Conservation (phyloP, 2,329 filamentous ascomycete species). For the Aspergillus pseudoglaucus region DNA sequence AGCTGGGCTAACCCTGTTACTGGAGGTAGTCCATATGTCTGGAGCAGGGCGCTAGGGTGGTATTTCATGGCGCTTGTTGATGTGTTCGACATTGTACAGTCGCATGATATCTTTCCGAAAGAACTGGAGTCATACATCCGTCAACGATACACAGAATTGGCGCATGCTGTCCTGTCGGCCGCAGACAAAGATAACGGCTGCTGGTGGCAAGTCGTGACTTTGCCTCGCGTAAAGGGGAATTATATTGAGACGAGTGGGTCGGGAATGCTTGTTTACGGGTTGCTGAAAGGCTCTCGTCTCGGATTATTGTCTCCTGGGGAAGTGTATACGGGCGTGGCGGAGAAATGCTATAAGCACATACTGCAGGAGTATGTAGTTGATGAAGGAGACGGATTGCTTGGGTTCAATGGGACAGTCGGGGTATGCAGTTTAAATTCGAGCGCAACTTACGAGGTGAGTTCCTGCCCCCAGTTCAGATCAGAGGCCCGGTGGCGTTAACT, state of each 20-base stretch:
- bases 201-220: conserved; percentile 56
- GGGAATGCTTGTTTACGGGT: conserved; percentile 52
- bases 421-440: conserved; percentile 48
- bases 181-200: conserved; percentile 42
- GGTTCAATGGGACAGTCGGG: conserved; percentile 47
- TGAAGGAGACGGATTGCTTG: conserved; percentile 44
- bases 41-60: conserved; percentile 52
- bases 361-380: conserved; percentile 42
- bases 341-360: conserved; percentile 41
- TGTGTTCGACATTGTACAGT: conserved; percentile 42
- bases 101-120: conserved; percentile 19
- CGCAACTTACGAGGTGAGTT: conserved; percentile 45
- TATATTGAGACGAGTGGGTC: conserved; percentile 56
- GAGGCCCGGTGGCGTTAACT: neutral
- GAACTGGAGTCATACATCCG: conserved; percentile 29
- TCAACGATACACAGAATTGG: conserved; percentile 37
- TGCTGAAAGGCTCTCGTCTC: conserved; percentile 42
- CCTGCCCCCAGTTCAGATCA: neutral
- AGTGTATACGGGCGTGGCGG: conserved; percentile 32
- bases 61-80: conserved; percentile 49
- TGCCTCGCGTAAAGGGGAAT: conserved; percentile 46
- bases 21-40: conserved; percentile 48
- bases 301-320: conserved; percentile 21
- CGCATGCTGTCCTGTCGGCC: conserved; percentile 36
- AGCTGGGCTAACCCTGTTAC: conserved; percentile 48